phyloP scores from a whole-genome alignment of 2,329 filamentous ascomycete species.

The Botrytis deweyae region DNA sequence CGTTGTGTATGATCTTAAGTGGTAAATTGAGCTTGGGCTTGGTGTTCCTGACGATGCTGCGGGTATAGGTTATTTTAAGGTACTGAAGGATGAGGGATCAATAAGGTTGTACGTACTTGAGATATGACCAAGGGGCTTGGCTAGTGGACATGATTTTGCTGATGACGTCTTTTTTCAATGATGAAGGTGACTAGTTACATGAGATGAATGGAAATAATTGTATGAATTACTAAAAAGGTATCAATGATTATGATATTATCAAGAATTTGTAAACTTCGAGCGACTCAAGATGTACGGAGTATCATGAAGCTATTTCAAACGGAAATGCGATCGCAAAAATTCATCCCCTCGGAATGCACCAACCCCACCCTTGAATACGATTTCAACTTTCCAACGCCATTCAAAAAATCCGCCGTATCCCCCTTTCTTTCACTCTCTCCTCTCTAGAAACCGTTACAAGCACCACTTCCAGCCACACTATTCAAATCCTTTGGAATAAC shows the following conservation, averaged over 20 bases:
- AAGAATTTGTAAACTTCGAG: too few species aligned
- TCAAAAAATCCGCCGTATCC: too few species aligned
- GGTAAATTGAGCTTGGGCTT: too few species aligned
- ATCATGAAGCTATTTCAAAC: not conserved
- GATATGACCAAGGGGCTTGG: not conserved
- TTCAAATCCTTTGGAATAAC: conserved; percentile 39
- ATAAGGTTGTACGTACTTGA: not conserved
- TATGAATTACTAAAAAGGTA: not conserved
- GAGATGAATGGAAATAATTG: not conserved
- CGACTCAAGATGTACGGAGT: not conserved
- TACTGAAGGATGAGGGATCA: not conserved
- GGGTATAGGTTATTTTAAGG: not conserved
- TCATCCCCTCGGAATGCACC: not conserved
- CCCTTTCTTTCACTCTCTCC: too few species aligned
- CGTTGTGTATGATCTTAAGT: not conserved
- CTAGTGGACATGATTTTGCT: not conserved
- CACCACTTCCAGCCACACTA: conserved; percentile 13
- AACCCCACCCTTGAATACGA: not conserved
- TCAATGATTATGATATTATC: too few species aligned
- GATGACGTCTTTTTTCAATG: not conserved
- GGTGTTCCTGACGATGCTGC: not conserved
- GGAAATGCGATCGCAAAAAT: not conserved
- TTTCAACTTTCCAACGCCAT: not conserved
- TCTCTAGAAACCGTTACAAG: conserved; percentile 7
- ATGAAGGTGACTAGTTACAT: not conserved